Conservation (phyloP, 106 monocot genomes). For the Dioscorea alata region DNA sequence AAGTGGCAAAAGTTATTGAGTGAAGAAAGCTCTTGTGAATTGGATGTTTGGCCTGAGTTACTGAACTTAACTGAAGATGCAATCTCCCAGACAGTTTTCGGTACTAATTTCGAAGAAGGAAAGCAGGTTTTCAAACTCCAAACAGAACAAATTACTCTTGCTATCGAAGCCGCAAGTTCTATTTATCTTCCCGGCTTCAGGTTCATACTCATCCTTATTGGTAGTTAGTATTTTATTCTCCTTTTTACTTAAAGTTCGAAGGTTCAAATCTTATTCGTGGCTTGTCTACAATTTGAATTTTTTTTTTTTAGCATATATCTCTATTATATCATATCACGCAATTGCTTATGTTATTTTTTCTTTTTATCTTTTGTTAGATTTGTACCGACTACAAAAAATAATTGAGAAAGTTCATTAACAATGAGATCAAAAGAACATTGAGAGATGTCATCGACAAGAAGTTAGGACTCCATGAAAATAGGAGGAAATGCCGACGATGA, state of each 20-base stretch:
- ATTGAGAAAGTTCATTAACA: conserved; percentile 16
- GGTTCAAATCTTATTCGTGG: too few species aligned
- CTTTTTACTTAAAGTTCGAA: too few species aligned
- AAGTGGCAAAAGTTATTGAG: conserved; percentile 30
- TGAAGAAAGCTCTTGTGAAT: conserved; percentile 18
- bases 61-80: conserved; percentile 48
- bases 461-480: conserved; percentile 11
- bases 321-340: too few species aligned
- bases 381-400: conserved; percentile 36
- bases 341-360: too few species aligned
- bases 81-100: conserved; percentile 60
- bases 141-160: conserved; percentile 32
- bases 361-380: background rate
- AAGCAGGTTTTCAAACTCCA: conserved; percentile 58
- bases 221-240: too few species aligned
- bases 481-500: conserved; percentile 21
- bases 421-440: conserved; percentile 32
- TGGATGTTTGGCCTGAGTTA: conserved; percentile 62
- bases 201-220: too few species aligned
- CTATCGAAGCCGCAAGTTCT: conserved; percentile 13
- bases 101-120: conserved; percentile 68
- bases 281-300: too few species aligned
- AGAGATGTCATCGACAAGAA: conserved; percentile 39
- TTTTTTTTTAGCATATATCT: too few species aligned
- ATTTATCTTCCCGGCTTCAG: conserved; percentile 38